Base-by-base conservation (phyloP, 352 stramenopile species). In the Globisporangium parvum region DNA sequence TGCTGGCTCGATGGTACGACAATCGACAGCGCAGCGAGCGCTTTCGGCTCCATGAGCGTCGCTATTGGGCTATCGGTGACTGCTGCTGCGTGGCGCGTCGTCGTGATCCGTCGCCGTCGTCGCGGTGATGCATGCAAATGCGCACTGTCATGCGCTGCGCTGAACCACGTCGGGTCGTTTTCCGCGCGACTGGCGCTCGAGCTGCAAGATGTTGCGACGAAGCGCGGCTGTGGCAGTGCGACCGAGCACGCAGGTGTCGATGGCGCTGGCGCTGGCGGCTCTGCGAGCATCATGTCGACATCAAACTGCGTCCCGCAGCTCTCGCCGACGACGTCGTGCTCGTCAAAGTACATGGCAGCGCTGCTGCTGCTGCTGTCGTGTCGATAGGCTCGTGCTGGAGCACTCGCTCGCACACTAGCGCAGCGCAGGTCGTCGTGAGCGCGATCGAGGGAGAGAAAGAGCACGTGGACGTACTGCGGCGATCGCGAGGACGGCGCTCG, bases 271-370 rank as follows among this genome's bases (percentile, higher is more conserved):
- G 15, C 0, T n/a, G 51, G 11, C 3, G 31, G 23, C 47, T 24
- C 20, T 15, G 33, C 18, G 26, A 37, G 10, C 35, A 53, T 18
- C 54, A 60, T 54, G 46, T 63, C 47, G 15, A 58, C 56, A 48
- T 66, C 58, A 35, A 71, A 65, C 41, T 73, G 59, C 28, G 60
- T 66, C 39, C 52, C 35, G 18, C 59, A 67, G 60, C 66, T 77
- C 56, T 74, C 63, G 55, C 63, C 59, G 46, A 63, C 62, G 24
- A 63, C 62, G 59, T 77, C 69, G 51, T 64, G 55, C 21, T 57
- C 35, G 47, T 73, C 68, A 55, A 73, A 57, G 44, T 70, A 62
- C 65, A 76, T 71, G 54, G 26, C 26, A 31, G 26, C 26, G 26
- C 26, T 31, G 26, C 6, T 31, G 26, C 26, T 31, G 26, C 6